phyloP scores from a whole-genome alignment of 805 yeast genomes.

The Clavispora asparagi region DNA sequence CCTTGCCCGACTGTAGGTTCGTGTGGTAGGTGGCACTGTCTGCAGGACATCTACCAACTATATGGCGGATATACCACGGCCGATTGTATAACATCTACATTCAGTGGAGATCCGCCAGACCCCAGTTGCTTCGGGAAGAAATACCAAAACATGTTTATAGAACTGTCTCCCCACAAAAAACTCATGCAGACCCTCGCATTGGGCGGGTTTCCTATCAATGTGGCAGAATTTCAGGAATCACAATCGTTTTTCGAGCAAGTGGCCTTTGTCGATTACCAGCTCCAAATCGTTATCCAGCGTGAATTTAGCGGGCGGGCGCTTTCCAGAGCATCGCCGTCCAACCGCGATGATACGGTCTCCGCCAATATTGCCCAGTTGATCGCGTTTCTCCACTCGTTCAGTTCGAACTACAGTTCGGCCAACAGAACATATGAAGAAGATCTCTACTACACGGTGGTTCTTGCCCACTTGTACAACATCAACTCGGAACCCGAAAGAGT shows the following conservation, averaged over 20 bases:
- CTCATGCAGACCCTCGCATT: conserved; percentile 24
- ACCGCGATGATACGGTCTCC: conserved; percentile 6
- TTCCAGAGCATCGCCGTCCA: conserved; percentile 8
- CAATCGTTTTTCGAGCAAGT: conserved; percentile 30
- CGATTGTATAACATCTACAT: not conserved
- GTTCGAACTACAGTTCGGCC: conserved; percentile 20
- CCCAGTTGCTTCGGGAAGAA: not conserved
- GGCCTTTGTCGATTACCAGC: conserved; percentile 33
- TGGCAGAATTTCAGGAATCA: conserved; percentile 28
- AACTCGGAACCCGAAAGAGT: conserved; percentile 15
- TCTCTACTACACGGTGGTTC: conserved; percentile 26
- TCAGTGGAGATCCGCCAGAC: not conserved
- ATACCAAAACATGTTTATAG: conserved; percentile 19
- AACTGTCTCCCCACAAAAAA: conserved; percentile 20
- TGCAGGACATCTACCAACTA: not conserved
- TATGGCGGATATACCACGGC: not conserved
- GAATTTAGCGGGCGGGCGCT: conserved; percentile 23
- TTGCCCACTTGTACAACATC: conserved; percentile 32
- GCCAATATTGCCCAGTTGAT: conserved; percentile 24
- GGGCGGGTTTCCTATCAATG: conserved; percentile 35
- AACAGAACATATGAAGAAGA: conserved; percentile 23
- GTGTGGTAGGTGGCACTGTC: no score
- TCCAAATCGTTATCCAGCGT: conserved; percentile 26
- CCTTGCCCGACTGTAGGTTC: no score
- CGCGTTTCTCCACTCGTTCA: conserved; percentile 21